A percentile compares a stretch with the other conserved stretches of the same genome.
Conservation (phyloP, 1,284 basidiomycete species). For the Sphagnurus paluster region DNA sequence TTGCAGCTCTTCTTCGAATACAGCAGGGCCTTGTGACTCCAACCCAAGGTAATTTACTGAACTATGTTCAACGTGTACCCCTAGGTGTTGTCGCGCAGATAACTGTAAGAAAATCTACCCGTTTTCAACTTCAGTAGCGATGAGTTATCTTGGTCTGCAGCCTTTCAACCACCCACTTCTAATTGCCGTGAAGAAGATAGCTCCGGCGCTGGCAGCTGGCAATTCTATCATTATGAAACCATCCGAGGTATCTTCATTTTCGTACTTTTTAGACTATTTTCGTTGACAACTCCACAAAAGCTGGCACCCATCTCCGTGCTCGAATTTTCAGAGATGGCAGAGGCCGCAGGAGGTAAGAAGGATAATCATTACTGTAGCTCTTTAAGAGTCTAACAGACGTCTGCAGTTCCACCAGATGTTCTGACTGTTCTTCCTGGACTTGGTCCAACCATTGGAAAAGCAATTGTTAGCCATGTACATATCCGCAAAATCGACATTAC, state of each 20-base stretch:
- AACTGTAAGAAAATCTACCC: slow-evolving; percentile 45
- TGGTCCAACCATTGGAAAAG: slow-evolving; percentile 61
- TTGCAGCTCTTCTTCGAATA: slow-evolving; percentile 70
- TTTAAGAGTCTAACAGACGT: slow-evolving; percentile 4
- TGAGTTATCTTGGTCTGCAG: slow-evolving; percentile 34
- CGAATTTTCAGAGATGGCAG: slow-evolving; percentile 67
- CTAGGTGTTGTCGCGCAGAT: slow-evolving; percentile 85
- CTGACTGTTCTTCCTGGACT: slow-evolving; percentile 73
- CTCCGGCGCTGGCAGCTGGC: slow-evolving; percentile 81
- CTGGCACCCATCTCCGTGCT: slow-evolving; percentile 78
- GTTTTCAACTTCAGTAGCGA: not conserved
- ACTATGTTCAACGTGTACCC: slow-evolving; percentile 76
- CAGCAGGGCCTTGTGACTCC: slow-evolving; percentile 71
- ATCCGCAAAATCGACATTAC: slow-evolving; percentile 83
- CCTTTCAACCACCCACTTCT: slow-evolving; percentile 84
- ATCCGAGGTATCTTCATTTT: slow-evolving; percentile 54
- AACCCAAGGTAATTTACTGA: slow-evolving; percentile 74
- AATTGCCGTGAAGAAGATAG: slow-evolving; percentile 85
- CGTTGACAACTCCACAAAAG: slow-evolving; percentile 31
- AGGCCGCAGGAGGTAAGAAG: slow-evolving; percentile 61
- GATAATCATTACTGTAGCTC: not conserved
- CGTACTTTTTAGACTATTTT: not conserved
- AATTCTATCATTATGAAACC: slow-evolving; percentile 85
- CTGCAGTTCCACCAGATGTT: slow-evolving; percentile 70
- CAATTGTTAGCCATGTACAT: slow-evolving; percentile 61